phyloP scores from a whole-genome alignment of 805 yeast genomes.

The Yarrowia phangngaensis region DNA sequence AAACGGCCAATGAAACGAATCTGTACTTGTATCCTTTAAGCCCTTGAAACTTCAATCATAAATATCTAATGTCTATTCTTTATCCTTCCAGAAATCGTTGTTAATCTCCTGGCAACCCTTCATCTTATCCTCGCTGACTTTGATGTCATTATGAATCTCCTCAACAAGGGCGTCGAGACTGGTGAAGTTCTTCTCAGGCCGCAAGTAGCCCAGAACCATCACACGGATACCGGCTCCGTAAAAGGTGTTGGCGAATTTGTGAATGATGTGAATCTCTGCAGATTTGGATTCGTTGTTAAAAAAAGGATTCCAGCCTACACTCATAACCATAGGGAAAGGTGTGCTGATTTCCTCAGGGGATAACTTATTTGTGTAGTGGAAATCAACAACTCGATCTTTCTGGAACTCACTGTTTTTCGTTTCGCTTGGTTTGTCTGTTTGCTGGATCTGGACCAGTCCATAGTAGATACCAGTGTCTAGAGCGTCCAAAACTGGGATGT shows the following conservation, averaged over 20 bases:
- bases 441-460: conserved; percentile 56
- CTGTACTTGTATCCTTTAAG: too few species aligned
- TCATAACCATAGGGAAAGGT: conserved; percentile 84
- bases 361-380: conserved; percentile 59
- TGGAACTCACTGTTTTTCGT: conserved; percentile 24
- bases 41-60: too few species aligned
- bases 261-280: conserved; percentile 79
- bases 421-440: conserved; percentile 19
- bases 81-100: conserved; percentile 32
- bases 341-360: conserved; percentile 42
- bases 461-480: conserved; percentile 79
- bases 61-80: too few species aligned
- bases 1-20: too few species aligned
- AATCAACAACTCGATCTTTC: conserved; percentile 42
- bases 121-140: conserved; percentile 56
- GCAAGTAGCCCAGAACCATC: conserved; percentile 75
- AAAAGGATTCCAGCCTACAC: conserved; percentile 94
- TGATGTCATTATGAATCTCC: conserved; percentile 78
- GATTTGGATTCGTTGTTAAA: conserved; percentile 75
- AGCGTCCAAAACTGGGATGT: conserved; percentile 35
- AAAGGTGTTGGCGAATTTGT: conserved; percentile 58
- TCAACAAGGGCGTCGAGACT: conserved; percentile 77
- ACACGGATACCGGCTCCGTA: conserved; percentile 77
- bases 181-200: conserved; percentile 86
- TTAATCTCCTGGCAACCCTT: conserved; percentile 37